Evolutionary conservation across 2,329 filamentous ascomycete genomes (phyloP).

Genomic region (Graphilbum fragrans): DNA sequence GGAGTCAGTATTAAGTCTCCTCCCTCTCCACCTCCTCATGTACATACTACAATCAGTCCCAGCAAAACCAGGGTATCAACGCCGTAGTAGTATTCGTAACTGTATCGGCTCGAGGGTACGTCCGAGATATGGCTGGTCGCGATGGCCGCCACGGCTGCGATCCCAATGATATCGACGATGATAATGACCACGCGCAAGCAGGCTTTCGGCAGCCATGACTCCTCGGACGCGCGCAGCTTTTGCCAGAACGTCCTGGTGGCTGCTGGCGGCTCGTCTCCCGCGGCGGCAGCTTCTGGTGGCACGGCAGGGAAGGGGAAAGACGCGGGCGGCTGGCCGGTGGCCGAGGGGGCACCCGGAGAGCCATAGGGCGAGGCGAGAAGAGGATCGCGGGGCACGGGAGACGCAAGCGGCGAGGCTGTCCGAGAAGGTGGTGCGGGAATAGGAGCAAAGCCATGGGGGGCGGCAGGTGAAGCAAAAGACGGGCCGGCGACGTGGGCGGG

Average conservation of each 20-base stretch:
- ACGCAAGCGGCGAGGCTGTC: no score
- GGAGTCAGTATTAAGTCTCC: no score
- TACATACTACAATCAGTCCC: neutral
- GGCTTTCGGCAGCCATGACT: conserved; percentile 5
- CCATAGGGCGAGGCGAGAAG: no score
- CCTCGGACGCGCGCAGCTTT: conserved; percentile 4
- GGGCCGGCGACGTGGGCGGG: no score
- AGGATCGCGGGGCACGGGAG: no score
- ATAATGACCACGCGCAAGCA: conserved; percentile 3
- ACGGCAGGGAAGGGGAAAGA: no score
- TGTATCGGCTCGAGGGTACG: neutral
- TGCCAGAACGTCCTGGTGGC: neutral
- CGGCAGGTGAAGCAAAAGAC: no score
- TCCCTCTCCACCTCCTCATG: no score
- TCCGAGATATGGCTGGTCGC: neutral
- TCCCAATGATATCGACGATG: conserved; percentile 5
- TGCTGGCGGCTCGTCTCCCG: neutral
- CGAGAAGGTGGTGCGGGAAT: no score
- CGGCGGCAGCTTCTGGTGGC: neutral
- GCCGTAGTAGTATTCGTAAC: neutral
- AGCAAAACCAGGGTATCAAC: neutral
- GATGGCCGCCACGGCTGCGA: conserved; percentile 1
- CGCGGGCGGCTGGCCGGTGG: no score
- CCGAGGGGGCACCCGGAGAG: no score
- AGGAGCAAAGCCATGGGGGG: no score